Base-by-base conservation (phyloP, 2,329 filamentous ascomycete genomes). In the Colletotrichum simmondsii region DNA sequence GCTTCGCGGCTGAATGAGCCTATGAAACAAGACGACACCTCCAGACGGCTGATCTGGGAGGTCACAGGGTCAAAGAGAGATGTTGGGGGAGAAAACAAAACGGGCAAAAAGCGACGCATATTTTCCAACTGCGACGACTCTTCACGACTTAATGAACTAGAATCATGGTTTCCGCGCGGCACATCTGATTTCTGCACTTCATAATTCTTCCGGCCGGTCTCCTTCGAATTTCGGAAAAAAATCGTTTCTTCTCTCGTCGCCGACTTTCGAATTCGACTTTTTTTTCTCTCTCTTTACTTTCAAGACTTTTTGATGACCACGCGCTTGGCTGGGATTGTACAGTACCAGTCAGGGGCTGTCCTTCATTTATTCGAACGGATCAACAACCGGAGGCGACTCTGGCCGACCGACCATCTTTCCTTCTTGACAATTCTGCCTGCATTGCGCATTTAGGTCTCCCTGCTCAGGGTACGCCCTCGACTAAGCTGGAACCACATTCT, bases 1-100 rank as follows among this genome's bases (percentile, higher is more conserved):
- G 80, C 82, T 83, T 82, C 81, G 77, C 81, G 78, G 80, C 81
- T 24, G 53, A 3, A 77, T 35, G 78, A 76, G 77, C 77, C 75
- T 68, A 75, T 35, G 56, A 61, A 35, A 35, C n/a, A 32, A 12
- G 28, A 32, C 28, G 46, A 22, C 35, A 11, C 28, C 57, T 24
- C 42, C 35, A 53, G 65, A 42, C 62, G 16, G 14, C 26, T 3
- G 42, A 22, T 3, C 57, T 46, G 32, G 42, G 35, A 32, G 49
- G 24, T 24, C 28, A 35, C 53, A 60, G 26, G n/a, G 24, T 22
- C 14, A 28, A 28, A 32, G 46, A 64, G 32, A 65, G 6, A 46
- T 14, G 16, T 26, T 49, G 24, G 16, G 19, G 4, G 19, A 61
- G 24, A 60, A 60, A 56, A 28, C 61, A 65, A 57, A 16, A 58